These are phyloP conservation scores for Lactuca sativa DNA, from an alignment of 129 eudicot genomes.

Conservation along the genomic window DNA sequence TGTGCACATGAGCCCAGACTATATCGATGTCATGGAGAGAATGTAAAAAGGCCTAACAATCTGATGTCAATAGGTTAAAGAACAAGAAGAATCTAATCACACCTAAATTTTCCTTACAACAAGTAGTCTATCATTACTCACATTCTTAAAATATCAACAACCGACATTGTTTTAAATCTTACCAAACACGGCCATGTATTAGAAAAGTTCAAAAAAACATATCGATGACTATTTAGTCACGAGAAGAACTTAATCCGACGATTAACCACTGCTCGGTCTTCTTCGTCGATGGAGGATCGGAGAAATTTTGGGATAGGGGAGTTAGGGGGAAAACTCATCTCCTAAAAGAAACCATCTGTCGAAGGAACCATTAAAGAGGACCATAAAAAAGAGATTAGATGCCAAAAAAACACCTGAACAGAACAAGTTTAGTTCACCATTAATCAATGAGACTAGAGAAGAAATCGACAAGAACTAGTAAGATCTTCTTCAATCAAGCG, in stretches of 20 bases:
- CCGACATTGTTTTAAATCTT: background rate
- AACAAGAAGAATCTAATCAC: slow-evolving; percentile 2
- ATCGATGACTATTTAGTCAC: background rate
- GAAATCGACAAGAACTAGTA: too few relatives aligned
- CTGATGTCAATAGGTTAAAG: slow-evolving; percentile 10
- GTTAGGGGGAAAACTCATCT: slow-evolving; percentile 12
- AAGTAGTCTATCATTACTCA: background rate
- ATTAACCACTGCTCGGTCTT: slow-evolving; percentile 7
- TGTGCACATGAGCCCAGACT: slow-evolving; percentile 4
- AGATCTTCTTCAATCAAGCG: too few relatives aligned
- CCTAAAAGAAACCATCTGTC: slow-evolving; percentile 29
- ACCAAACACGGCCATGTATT: background rate
- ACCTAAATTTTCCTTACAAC: too few relatives aligned
- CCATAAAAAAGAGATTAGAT: too few relatives aligned
- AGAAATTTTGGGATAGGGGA: slow-evolving; percentile 15
- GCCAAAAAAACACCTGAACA: too few relatives aligned
- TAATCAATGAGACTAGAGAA: too few relatives aligned
- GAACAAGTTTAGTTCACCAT: too few relatives aligned
- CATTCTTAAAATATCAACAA: slow-evolving; percentile 1
- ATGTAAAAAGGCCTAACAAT: slow-evolving; percentile 6
- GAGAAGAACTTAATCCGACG: slow-evolving; percentile 7
- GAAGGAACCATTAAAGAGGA: slow-evolving; percentile 17
- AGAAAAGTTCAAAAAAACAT: slow-evolving; percentile 4
- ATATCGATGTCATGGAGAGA: background rate
- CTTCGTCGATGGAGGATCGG: slow-evolving; percentile 13